A percentile compares a stretch with the other conserved stretches of the same genome.
Evolutionary conservation across 257 asterid species (phyloP).

Genomic region (Prunella vulgaris): DNA sequence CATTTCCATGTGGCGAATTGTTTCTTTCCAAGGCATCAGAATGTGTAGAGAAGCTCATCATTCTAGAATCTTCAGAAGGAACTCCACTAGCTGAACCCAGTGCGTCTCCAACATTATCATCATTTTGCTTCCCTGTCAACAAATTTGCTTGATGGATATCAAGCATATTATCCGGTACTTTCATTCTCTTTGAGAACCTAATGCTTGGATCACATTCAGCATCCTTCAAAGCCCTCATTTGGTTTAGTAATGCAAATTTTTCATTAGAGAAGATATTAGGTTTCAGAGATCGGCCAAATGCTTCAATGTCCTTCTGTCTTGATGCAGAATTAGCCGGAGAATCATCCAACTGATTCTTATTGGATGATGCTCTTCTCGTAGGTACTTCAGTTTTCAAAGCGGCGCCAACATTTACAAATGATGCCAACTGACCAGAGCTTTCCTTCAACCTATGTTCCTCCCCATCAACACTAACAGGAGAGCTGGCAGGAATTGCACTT

Average conservation of each 20-base stretch:
- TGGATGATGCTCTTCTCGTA: constrained; percentile 34
- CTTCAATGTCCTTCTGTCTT: constrained; percentile 56
- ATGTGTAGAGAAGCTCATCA: constrained; percentile 36
- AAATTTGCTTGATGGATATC: constrained; percentile 34
- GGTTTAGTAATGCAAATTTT: constrained; percentile 51
- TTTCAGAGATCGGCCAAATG: constrained; percentile 75
- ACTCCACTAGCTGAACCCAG: constrained; percentile 32
- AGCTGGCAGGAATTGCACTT: not conserved
- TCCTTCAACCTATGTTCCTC: constrained; percentile 40
- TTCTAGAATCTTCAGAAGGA: constrained; percentile 43
- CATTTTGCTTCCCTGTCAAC: constrained; percentile 36
- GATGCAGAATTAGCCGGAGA: constrained; percentile 62
- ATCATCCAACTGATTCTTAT: constrained; percentile 39
- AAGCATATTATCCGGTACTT: constrained; percentile 43
- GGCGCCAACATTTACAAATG: constrained; percentile 25
- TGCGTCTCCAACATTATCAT: constrained; percentile 34
- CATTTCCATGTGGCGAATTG: constrained; percentile 44
- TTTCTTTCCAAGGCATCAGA: constrained; percentile 36
- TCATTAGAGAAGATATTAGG: constrained; percentile 53
- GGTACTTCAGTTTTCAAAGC: constrained; percentile 31
- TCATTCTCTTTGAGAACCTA: constrained; percentile 56
- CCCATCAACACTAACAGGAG: constrained; percentile 30
- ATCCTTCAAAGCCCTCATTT: constrained; percentile 43
- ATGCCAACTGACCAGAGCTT: constrained; percentile 29
- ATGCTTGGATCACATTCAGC: constrained; percentile 51